phyloP scores from a whole-genome alignment of 148 eudicot species.

The Spergularia bocconei region DNA sequence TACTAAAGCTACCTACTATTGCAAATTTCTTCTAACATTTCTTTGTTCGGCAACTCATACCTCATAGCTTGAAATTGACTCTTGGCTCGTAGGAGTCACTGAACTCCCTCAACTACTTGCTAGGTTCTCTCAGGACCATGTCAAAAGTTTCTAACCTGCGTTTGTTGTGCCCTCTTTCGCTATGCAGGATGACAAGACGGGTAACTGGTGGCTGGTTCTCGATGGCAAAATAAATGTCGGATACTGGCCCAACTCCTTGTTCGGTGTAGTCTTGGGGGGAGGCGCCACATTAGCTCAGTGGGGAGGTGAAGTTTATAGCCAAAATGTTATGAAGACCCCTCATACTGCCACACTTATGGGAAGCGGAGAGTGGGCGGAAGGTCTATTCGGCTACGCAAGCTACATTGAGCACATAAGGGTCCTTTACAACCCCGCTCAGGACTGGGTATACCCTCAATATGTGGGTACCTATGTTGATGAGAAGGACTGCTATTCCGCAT shows the following conservation, averaged over 20 bases:
- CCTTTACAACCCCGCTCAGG: slow-evolving; percentile 14
- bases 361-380: slow-evolving; percentile 38
- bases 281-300: slow-evolving; percentile 43
- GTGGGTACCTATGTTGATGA: slow-evolving; percentile 37
- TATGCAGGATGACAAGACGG: slow-evolving; percentile 41
- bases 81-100: too few relatives aligned
- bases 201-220: slow-evolving; percentile 58
- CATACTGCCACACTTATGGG: slow-evolving; percentile 63
- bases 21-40: too few relatives aligned
- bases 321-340: slow-evolving; percentile 36
- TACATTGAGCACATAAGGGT: slow-evolving; percentile 40
- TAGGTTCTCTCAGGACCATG: too few relatives aligned
- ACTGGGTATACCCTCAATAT: slow-evolving; percentile 40
- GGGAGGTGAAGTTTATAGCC: slow-evolving; percentile 78
- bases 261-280: slow-evolving; percentile 12
- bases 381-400: slow-evolving; percentile 22
- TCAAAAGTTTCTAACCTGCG: too few relatives aligned
- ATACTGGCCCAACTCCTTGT: slow-evolving; percentile 52
- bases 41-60: too few relatives aligned
- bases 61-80: too few relatives aligned
- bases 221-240: slow-evolving; percentile 47
- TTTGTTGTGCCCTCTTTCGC: not conserved
- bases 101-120: too few relatives aligned
- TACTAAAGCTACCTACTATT: too few relatives aligned
- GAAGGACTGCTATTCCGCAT: slow-evolving; percentile 38